Conservation (phyloP, 192 early-diverging fungal genomes). For the Gonapodya sp. region DNA sequence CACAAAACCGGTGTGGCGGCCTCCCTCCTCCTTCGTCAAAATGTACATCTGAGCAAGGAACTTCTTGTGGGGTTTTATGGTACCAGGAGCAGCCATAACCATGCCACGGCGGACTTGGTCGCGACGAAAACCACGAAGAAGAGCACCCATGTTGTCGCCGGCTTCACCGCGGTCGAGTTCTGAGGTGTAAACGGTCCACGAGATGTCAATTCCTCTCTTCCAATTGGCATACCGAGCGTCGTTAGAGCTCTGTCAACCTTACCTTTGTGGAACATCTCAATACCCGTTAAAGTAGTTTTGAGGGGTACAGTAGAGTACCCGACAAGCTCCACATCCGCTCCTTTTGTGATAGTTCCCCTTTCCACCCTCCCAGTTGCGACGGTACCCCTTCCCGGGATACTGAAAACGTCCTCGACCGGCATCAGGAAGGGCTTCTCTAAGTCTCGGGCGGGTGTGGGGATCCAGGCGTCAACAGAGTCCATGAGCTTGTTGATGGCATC, state of each 20-base stretch:
- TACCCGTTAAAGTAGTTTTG: conserved; percentile 92
- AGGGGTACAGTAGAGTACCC: conserved; percentile 70
- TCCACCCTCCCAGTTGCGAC: conserved; percentile 93
- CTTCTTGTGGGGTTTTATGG: conserved; percentile 90
- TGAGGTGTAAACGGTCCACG: too few species aligned
- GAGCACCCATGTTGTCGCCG: conserved; percentile 96
- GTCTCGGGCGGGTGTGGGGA: conserved; percentile 86
- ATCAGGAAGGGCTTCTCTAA: conserved; percentile 98
- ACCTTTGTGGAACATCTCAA: conserved; percentile 99
- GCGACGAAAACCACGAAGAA: conserved; percentile 94
- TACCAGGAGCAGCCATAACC: conserved; percentile 83
- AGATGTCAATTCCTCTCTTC: conserved; percentile 1
- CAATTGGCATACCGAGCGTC: not conserved
- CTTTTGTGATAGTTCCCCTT: conserved; percentile 85
- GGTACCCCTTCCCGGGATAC: conserved; percentile 95
- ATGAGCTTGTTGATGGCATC: conserved; percentile 85
- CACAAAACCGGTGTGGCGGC: conserved; percentile 93
- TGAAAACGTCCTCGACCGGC: conserved; percentile 97
- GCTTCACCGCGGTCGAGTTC: conserved; percentile 94
- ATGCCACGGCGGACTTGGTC: conserved; percentile 92
- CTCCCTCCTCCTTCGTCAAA: conserved; percentile 96
- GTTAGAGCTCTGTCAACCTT: not conserved
- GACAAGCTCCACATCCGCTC: conserved; percentile 92
- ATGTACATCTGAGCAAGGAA: conserved; percentile 89
- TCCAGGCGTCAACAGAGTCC: conserved; percentile 81